Base-by-base conservation (phyloP, 805 yeast species). In the Schwanniomyces vanrijiae region DNA sequence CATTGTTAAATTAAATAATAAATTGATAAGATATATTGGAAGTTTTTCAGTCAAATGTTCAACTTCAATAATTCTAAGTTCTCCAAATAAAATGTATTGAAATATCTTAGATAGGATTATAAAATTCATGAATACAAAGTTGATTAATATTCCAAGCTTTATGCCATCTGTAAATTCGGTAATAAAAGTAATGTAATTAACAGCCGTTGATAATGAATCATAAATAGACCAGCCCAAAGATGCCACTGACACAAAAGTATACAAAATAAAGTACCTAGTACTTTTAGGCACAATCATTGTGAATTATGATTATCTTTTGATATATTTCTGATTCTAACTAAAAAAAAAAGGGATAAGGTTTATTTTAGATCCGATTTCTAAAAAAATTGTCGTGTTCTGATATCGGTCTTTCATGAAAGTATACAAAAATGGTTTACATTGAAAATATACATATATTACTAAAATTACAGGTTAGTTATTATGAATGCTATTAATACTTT, bases 1-100 rank as follows among this genome's bases (percentile, higher is more conserved):
- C 2, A 88, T 77, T 69, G 82, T 75, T 84, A 87, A 43, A 80
- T 74, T 61, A 82, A 76, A 61, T 79, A 95, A 61, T 76, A 80
- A 43, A 81, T 75, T 67, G 47, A 71, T 51, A 22, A 62, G 55
- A 38, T 60, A 66, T 25, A 67, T 53, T 1, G 77, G 77, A 22
- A 71, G 44, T 24, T 51, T 59, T 37, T 71, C 77, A 3, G 65
- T 52, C 35, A 73, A 52, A 59, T 86, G 91, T 55, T 91, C 96
- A 44, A 77, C 65, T 61, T 92, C 99, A 28, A 87, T 75, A 13
- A 82, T 66, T 47, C 96, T 73, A 44, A 92, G 68, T 47, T 82
- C 83, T 0, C 96, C 96, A 69, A 90, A 90, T 31, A 89, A 55
- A 0, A 83, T 1, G 22, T 64, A 51, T 41, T 83, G 86, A 0